These are phyloP conservation scores for Sindora glabra DNA, from an alignment of 306 rosid species.

Conservation along the genomic window DNA sequence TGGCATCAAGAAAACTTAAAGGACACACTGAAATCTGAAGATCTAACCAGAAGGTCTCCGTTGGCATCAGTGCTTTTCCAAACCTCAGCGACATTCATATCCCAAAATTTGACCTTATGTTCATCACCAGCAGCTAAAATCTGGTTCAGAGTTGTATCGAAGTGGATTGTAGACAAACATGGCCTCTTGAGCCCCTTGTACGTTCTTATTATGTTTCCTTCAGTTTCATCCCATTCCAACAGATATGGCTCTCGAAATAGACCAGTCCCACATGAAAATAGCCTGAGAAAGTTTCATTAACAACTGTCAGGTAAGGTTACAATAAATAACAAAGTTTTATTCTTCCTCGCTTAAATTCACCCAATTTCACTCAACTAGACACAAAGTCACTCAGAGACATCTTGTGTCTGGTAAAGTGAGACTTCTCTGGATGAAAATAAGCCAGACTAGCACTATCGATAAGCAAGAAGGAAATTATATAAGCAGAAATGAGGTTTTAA, in stretches of 20 bases:
- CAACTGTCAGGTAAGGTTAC: no score
- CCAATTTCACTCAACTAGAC: no score
- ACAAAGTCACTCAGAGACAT: no score
- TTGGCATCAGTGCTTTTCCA: slow-evolving; percentile 9
- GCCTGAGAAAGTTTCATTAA: slow-evolving; percentile 15
- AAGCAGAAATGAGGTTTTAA: background rate
- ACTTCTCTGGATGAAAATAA: no score
- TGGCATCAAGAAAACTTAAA: background rate
- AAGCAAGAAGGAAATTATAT: background rate
- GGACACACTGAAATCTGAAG: background rate
- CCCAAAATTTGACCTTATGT: slow-evolving; percentile 31
- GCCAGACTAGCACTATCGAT: background rate
- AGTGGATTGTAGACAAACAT: slow-evolving; percentile 14
- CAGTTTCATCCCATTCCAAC: slow-evolving; percentile 37
- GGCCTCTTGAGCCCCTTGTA: slow-evolving; percentile 31
- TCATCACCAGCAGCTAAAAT: slow-evolving; percentile 41
- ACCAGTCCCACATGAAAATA: slow-evolving; percentile 32
- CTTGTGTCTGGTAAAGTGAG: no score
- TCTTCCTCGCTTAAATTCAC: no score
- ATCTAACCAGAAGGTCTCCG: slow-evolving; percentile 28
- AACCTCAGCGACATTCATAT: slow-evolving; percentile 28
- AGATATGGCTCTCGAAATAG: slow-evolving; percentile 28
- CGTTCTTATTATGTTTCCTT: slow-evolving; percentile 19
- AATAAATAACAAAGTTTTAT: no score
- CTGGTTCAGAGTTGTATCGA: slow-evolving; percentile 21